A percentile compares a stretch with the other conserved stretches of the same genome.
These are phyloP conservation scores for Colletotrichum lentis DNA, from an alignment of 2,329 filamentous ascomycete genomes.

Conservation along the genomic window DNA sequence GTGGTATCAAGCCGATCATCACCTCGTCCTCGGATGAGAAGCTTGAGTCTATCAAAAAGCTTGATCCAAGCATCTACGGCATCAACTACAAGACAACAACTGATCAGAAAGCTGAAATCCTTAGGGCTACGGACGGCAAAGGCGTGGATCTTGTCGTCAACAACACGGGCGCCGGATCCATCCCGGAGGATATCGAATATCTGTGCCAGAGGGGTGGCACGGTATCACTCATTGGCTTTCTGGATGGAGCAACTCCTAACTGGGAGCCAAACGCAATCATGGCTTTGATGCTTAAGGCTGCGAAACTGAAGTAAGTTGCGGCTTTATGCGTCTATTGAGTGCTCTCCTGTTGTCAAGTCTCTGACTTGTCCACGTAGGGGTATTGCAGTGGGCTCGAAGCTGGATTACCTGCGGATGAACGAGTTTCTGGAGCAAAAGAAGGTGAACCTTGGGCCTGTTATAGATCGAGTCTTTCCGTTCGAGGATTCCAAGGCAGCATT, in stretches of 20 bases:
- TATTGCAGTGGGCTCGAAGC: constrained; percentile 21
- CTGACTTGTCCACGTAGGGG: constrained; percentile 8
- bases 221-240: constrained; percentile 18
- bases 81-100: constrained; percentile 43
- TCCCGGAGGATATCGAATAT: constrained; percentile 39
- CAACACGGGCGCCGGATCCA: constrained; percentile 40
- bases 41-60: constrained; percentile 39
- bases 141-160: constrained; percentile 44
- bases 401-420: constrained; percentile 12
- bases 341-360: background rate
- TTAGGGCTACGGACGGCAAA: constrained; percentile 39
- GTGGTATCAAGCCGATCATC: constrained; percentile 42
- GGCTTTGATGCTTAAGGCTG: constrained; percentile 19
- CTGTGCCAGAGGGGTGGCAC: constrained; percentile 13
- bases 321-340: background rate
- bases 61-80: constrained; percentile 36
- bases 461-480: constrained; percentile 23
- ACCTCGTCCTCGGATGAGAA: constrained; percentile 45
- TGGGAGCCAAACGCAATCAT: constrained; percentile 24
- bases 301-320: constrained; percentile 18
- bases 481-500: constrained; percentile 17
- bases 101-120: constrained; percentile 38
- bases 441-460: constrained; percentile 2
- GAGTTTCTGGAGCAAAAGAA: constrained; percentile 23
- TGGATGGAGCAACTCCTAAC: background rate